These are phyloP conservation scores for Penicillium sumatraense DNA, from an alignment of 2,329 filamentous ascomycete species.

Conservation along the genomic window DNA sequence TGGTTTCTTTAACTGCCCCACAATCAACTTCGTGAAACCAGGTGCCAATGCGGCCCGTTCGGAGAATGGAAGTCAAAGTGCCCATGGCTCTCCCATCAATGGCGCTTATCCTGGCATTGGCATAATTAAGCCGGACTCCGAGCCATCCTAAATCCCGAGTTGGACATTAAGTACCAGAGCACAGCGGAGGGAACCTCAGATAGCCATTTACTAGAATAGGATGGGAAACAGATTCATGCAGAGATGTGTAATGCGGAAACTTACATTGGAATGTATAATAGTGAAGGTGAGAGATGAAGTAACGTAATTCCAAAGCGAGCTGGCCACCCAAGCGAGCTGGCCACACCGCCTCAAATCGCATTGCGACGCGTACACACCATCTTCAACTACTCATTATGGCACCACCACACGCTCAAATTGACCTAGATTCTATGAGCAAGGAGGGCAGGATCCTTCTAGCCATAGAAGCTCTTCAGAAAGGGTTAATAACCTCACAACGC, in stretches of 20 bases:
- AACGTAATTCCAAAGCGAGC: too few species aligned
- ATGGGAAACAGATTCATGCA: not conserved
- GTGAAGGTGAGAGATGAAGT: too few species aligned
- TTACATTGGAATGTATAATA: too few species aligned
- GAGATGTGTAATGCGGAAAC: not conserved
- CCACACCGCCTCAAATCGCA: too few species aligned
- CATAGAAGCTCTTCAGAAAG: constrained; percentile 7
- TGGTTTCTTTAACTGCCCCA: not conserved
- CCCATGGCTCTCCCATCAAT: not conserved
- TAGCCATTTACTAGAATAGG: too few species aligned
- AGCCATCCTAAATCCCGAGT: not conserved
- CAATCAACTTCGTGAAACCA: not conserved
- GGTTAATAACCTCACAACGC: constrained; percentile 5
- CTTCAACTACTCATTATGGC: not conserved
- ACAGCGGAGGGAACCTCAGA: too few species aligned
- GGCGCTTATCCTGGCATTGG: not conserved
- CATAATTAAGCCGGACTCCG: not conserved
- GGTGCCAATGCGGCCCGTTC: not conserved
- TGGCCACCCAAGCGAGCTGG: too few species aligned
- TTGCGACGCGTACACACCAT: too few species aligned
- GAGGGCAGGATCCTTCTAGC: constrained; percentile 9
- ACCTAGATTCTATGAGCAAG: not conserved
- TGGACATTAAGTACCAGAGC: too few species aligned
- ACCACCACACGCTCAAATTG: too few species aligned
- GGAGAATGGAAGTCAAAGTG: not conserved